Percentiles rank a stretch among this genome's conserved stretches.
Conservation (phyloP, 2,329 filamentous ascomycete genomes). For the Teratosphaeria zuluensis region DNA sequence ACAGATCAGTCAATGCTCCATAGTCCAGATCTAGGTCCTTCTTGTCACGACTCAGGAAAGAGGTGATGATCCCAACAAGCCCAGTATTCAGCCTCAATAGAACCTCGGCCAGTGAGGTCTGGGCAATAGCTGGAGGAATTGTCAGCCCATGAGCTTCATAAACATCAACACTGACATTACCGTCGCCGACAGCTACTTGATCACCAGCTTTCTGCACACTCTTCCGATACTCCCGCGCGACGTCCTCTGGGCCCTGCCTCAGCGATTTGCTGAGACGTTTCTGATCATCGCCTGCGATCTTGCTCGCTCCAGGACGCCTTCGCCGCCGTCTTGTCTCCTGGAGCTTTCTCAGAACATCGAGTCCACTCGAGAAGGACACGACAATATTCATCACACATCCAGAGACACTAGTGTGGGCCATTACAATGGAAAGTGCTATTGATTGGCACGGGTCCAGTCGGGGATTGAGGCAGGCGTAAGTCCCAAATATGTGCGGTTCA, state of each 20-base stretch:
- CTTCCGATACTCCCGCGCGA: constrained; percentile 33
- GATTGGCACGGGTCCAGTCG: neutral
- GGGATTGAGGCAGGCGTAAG: neutral
- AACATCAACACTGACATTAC: constrained; percentile 19
- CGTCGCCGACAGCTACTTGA: constrained; percentile 34
- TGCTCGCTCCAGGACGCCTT: constrained; percentile 5
- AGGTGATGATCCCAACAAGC: constrained; percentile 36
- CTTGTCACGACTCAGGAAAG: constrained; percentile 31
- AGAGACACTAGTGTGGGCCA: constrained; percentile 14
- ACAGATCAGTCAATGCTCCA: constrained; percentile 34
- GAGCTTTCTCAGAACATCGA: constrained; percentile 37
- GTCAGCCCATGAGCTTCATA: constrained; percentile 2
- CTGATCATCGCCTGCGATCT: constrained; percentile 24
- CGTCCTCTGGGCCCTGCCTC: constrained; percentile 32
- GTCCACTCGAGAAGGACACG: constrained; percentile 35
- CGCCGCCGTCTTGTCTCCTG: constrained; percentile 19
- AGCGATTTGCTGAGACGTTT: constrained; percentile 31
- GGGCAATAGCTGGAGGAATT: constrained; percentile 32
- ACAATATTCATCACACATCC: constrained; percentile 31
- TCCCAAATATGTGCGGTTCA: neutral
- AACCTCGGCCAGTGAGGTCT: constrained; percentile 36
- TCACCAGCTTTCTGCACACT: constrained; percentile 29
- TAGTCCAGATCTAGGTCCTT: constrained; percentile 31
- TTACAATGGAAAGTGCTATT: neutral
- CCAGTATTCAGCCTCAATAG: constrained; percentile 39